Conservation (phyloP, 306 rosid species). For the Lathyrus aphaca region DNA sequence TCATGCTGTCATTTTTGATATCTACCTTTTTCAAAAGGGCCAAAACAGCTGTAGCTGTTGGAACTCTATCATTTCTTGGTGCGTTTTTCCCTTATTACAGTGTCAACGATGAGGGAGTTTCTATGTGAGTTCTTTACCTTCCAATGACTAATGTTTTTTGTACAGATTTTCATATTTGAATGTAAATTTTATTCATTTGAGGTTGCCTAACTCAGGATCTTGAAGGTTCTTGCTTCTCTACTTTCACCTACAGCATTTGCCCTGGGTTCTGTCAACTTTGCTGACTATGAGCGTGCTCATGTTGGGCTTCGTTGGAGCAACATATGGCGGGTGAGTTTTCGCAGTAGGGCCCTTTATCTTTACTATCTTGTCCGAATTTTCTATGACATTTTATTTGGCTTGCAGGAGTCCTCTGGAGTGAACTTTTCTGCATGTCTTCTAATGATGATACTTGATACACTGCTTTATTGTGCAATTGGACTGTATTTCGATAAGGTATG, state of each 20-base stretch:
- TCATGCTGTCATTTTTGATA: conserved; percentile 87
- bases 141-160: conserved; percentile 20
- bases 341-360: conserved; percentile 23
- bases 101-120: conserved; percentile 74
- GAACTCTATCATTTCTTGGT: conserved; percentile 85
- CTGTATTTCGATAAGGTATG: conserved; percentile 93
- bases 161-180: conserved; percentile 22
- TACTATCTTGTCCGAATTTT: conserved; percentile 31
- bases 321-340: conserved; percentile 76
- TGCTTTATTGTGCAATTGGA: conserved; percentile 83
- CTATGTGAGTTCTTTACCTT: conserved; percentile 65
- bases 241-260: conserved; percentile 98
- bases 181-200: conserved; percentile 36
- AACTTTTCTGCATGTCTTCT: conserved; percentile 80
- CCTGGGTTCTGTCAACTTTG: conserved; percentile 87
- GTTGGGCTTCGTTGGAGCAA: conserved; percentile 99
- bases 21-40: conserved; percentile 90
- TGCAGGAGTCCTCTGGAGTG: conserved; percentile 92
- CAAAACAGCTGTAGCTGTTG: conserved; percentile 98
- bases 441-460: conserved; percentile 84
- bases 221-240: conserved; percentile 82
- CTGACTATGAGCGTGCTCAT: conserved; percentile 98
- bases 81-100: conserved; percentile 92
- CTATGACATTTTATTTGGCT: conserved; percentile 38
- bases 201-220: conserved; percentile 59